Base-by-base conservation (phyloP, 2,329 filamentous ascomycete genomes). In the Cadophora gregata region DNA sequence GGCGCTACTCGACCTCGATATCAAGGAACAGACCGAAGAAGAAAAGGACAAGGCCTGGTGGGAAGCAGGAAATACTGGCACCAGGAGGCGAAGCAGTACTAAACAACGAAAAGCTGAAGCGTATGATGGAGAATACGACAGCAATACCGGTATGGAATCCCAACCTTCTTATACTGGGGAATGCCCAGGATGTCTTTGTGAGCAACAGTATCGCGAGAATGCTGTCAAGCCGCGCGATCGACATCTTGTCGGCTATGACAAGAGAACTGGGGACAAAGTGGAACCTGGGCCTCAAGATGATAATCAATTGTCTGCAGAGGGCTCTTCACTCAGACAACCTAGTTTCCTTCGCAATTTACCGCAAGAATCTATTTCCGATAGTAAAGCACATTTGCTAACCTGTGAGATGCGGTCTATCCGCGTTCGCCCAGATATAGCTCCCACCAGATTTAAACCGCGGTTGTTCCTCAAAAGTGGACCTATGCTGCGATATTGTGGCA, bases 391-490 rank as follows among this genome's bases (percentile, higher is more conserved):
- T 70, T 73, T 67, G 73, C 77, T 79, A 73, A 79, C 75, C 63
- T 74, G 67, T 74, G 69, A 70, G 68, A 75, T 74, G 76, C 77
- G 77, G 75, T 69, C 71, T 63, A 75, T 78, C 77, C 75, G 75
- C 75, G 70, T 76, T 68, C 72, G 72, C 63, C 66, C 69, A 71
- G 62, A 70, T 71, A 74, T 74, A 77, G 76, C 71, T 63, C 85
- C 86, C 19, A 93, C 91, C 21, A 85, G 86, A 66, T 99, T 98
- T 79, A 91, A 91, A 72, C 96, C 96, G 25, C 85, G 88, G 3
- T 79, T 99, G 45, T 94, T 92, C 76, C 83, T 99, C 63, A 94
- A 93, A 78, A 97, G 95, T 75, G 96, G 96, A 0, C 96, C 96
- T 6, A 81, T 99, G 25, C 81, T 99, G 69, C 89, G 96, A 67